These are phyloP conservation scores for Dillenia suffruticosa DNA, from an alignment of 164 flowering plant genomes.

Conservation along the genomic window DNA sequence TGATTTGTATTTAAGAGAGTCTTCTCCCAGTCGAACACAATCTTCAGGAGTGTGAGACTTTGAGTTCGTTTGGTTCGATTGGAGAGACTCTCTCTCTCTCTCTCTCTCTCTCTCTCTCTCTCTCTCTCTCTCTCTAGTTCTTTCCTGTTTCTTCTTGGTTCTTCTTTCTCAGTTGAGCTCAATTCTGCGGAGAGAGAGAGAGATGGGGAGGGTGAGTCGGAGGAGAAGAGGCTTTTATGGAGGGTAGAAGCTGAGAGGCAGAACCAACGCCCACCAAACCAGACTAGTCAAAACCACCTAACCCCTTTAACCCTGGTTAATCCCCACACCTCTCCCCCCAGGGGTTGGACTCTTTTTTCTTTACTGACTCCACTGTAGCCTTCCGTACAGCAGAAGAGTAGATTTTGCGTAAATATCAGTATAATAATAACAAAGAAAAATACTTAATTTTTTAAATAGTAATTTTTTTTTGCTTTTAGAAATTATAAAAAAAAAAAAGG, in stretches of 20 bases:
- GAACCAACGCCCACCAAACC: constrained; percentile 67
- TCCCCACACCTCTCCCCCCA: background rate
- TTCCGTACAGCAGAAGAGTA: too few species aligned
- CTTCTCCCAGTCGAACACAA: background rate
- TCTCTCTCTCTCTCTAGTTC: too few species aligned
- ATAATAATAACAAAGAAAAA: too few species aligned
- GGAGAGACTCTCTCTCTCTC: constrained; percentile 5
- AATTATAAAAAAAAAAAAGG: too few species aligned
- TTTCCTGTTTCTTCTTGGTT: too few species aligned
- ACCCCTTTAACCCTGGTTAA: constrained; percentile 55
- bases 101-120: background rate
- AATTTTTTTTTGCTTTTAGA: too few species aligned
- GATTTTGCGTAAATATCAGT: too few species aligned
- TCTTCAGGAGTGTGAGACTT: background rate
- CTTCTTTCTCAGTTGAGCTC: too few species aligned
- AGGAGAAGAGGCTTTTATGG: background rate
- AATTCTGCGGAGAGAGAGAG: background rate
- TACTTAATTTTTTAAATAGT: too few species aligned
- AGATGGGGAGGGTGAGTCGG: constrained; percentile 8
- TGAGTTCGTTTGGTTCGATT: background rate
- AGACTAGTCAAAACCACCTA: constrained; percentile 65
- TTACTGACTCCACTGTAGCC: too few species aligned
- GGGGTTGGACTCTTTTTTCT: too few species aligned
- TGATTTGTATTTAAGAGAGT: background rate
- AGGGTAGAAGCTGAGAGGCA: constrained; percentile 7